These are phyloP conservation scores for Drechslerella coelobrocha DNA, from an alignment of 2,329 filamentous ascomycete species.

Conservation along the genomic window DNA sequence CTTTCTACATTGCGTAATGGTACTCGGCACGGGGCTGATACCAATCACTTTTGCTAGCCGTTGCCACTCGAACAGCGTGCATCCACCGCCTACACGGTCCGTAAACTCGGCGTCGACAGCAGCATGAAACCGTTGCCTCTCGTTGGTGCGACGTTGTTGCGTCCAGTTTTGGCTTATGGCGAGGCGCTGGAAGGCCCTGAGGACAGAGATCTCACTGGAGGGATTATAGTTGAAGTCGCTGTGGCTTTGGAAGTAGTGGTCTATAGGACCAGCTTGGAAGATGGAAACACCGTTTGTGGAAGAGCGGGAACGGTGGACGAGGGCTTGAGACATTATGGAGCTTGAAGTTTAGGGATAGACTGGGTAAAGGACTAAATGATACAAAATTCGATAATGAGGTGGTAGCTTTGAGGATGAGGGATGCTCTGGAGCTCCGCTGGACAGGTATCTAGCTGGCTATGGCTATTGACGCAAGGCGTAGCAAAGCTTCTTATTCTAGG, in stretches of 20 bases:
- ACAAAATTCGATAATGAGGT: no score
- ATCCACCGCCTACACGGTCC: constrained; percentile 24
- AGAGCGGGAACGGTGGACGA: not conserved
- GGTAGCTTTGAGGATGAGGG: no score
- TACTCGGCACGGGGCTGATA: constrained; percentile 25
- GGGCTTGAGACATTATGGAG: constrained; percentile 2
- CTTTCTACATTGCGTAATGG: constrained; percentile 40
- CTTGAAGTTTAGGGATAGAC: not conserved
- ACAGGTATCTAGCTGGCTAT: no score
- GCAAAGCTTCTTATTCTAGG: no score
- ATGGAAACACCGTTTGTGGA: constrained; percentile 27
- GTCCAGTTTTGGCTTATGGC: constrained; percentile 29
- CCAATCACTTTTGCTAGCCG: constrained; percentile 41
- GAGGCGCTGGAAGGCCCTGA: constrained; percentile 34
- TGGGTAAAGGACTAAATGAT: no score
- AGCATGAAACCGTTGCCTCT: constrained; percentile 28
- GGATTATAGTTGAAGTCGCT: constrained; percentile 16
- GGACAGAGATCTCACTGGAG: constrained; percentile 18
- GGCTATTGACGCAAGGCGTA: no score
- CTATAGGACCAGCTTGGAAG: constrained; percentile 32
- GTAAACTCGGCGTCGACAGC: constrained; percentile 39
- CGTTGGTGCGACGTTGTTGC: not conserved
- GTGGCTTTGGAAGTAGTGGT: constrained; percentile 28
- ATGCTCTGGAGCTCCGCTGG: no score
- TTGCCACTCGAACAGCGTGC: constrained; percentile 25